Percentiles rank a stretch among this genome's conserved stretches.
These are phyloP conservation scores for Trichoderma gamsii DNA, from an alignment of 495 filamentous ascomycete genomes.

Conservation along the genomic window DNA sequence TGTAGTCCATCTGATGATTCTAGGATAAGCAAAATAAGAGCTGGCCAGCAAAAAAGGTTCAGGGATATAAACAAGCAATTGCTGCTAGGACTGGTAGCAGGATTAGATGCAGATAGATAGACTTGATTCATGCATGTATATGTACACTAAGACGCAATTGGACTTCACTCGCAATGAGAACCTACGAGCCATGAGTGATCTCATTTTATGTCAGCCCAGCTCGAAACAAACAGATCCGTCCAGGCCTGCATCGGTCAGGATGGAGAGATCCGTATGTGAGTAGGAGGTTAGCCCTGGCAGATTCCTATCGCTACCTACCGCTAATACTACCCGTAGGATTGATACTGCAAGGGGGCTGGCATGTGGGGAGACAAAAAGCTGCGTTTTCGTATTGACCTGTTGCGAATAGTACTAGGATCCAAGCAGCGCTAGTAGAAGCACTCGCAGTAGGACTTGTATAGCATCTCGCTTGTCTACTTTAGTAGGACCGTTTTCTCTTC, in stretches of 20 bases:
- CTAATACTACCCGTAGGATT: not conserved
- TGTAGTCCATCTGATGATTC: not conserved
- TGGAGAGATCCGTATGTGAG: not conserved
- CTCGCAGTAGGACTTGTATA: too few species aligned
- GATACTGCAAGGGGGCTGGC: not conserved
- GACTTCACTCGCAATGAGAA: not conserved
- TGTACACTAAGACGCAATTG: slow-evolving; percentile 5
- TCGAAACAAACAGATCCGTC: not conserved
- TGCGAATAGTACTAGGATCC: not conserved
- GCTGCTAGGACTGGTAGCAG: not conserved
- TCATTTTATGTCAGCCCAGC: not conserved
- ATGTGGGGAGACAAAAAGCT: not conserved
- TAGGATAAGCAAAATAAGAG: not conserved
- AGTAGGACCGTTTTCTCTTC: not conserved
- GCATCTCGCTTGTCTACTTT: not conserved
- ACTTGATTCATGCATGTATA: not conserved
- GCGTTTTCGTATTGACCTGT: not conserved
- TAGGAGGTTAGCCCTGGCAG: not conserved
- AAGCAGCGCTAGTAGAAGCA: too few species aligned
- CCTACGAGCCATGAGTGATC: not conserved
- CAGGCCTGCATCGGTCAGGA: not conserved
- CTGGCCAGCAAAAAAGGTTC: not conserved
- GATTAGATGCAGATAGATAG: not conserved
- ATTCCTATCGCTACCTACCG: not conserved
- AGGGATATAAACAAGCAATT: slow-evolving; percentile 10